A percentile compares a stretch with the other conserved stretches of the same genome.
Evolutionary conservation across 805 yeast species (phyloP).

Genomic region (Ogataea paradorogensis): DNA sequence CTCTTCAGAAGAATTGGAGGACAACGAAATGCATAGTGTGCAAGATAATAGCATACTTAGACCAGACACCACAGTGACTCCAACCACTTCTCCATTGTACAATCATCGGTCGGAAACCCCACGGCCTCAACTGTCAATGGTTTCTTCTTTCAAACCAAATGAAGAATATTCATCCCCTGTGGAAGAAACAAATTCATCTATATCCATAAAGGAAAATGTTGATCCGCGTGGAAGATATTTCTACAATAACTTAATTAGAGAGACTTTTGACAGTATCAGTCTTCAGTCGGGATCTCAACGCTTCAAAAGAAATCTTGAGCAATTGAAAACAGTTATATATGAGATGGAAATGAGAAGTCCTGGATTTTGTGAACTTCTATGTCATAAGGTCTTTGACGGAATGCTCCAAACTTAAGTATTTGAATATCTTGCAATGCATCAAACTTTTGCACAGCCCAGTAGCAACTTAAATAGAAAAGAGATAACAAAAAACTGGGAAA

Average conservation of each 20-base stretch:
- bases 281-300: slow-evolving; percentile 15
- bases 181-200: neutral
- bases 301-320: slow-evolving; percentile 15
- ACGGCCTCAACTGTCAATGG: slow-evolving; percentile 1
- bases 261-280: slow-evolving; percentile 16
- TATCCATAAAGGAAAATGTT: slow-evolving; percentile 16
- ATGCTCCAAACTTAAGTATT: slow-evolving; percentile 11
- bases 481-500: neutral
- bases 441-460: slow-evolving; percentile 6
- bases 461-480: slow-evolving; percentile 4
- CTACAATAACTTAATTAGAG: slow-evolving; percentile 16
- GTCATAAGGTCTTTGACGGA: slow-evolving; percentile 15
- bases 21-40: slow-evolving; percentile 15
- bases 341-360: slow-evolving; percentile 19
- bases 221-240: slow-evolving; percentile 16
- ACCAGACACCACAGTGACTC: slow-evolving; percentile 18
- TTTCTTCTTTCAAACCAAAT: slow-evolving; percentile 1
- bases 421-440: neutral
- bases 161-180: neutral
- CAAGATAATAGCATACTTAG: slow-evolving; percentile 14
- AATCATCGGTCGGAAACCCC: slow-evolving; percentile 14
- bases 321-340: slow-evolving; percentile 16
- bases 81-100: slow-evolving; percentile 19
- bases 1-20: slow-evolving; percentile 9
- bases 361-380: slow-evolving; percentile 19